Percentiles rank a stretch among this genome's conserved stretches.
phyloP scores from a whole-genome alignment of 345 rosid species.

The Acer negundo region DNA sequence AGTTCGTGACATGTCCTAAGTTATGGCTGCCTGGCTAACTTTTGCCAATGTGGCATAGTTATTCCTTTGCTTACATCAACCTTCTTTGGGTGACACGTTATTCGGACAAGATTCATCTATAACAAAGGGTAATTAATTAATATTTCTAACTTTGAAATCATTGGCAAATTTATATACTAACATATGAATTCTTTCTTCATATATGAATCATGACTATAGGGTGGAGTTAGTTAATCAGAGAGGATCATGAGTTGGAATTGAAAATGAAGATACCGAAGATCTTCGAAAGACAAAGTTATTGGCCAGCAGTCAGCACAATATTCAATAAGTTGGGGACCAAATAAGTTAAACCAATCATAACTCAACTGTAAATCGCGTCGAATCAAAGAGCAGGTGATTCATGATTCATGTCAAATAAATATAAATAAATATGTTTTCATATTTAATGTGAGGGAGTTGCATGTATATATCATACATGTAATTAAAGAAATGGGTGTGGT shows the following conservation, averaged over 20 bases:
- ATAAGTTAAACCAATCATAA: neutral
- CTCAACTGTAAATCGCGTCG: neutral
- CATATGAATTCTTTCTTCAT: too few species aligned
- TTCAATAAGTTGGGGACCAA: conserved; percentile 22
- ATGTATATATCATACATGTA: neutral
- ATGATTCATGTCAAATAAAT: too few species aligned
- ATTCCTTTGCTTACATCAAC: too few species aligned
- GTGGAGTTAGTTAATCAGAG: neutral
- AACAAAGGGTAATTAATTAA: too few species aligned
- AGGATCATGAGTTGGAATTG: neutral
- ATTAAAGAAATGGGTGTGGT: neutral
- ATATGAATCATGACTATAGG: neutral
- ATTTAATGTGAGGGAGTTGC: conserved; percentile 8
- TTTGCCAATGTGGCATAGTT: too few species aligned
- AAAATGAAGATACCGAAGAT: conserved; percentile 13
- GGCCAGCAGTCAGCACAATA: conserved; percentile 32
- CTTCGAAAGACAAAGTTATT: conserved; percentile 17
- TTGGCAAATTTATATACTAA: neutral
- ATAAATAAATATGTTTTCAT: too few species aligned
- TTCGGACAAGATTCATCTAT: too few species aligned
- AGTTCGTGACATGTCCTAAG: too few species aligned
- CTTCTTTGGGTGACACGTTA: too few species aligned
- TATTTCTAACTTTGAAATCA: neutral
- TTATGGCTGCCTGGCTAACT: too few species aligned
- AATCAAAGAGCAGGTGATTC: neutral